Evolutionary conservation across 2,329 filamentous ascomycete species (phyloP), one percentile per base, ranked within the genome.

Genomic region (Calcarisporium arbuscula): DNA sequence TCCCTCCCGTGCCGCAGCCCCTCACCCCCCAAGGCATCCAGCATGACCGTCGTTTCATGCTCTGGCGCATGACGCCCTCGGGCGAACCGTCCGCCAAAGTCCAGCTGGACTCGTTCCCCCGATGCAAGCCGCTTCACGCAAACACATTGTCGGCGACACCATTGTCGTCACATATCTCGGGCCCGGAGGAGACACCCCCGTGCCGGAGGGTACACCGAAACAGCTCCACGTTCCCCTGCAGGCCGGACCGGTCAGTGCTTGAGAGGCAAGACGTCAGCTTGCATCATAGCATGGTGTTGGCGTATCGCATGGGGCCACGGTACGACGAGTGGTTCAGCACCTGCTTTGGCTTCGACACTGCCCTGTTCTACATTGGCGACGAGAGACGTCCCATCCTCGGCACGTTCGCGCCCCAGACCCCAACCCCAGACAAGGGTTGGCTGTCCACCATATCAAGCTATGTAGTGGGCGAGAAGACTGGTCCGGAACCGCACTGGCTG

Each of bases 11-110:
- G 56, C 60, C 1, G 68, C 78, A 4, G n/a, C 57, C 58, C n/a
- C 56, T 85, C 30, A 73, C 71, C 5, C 64, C 67, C n/a, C 70
- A 77, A 42, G 82, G 82, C 11, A 65, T 85, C 45, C 61, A 65
- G 26, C 62, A 82, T 52, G 83, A 88, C 60, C 73, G 83, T 8
- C 67, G 67, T 21, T 87, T 85, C 58, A 84, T 87, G 74, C 69
- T 87, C 5, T 69, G 77, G 41, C 72, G 72, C 45, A 62, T 73
- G 43, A 51, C 62, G 14, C 46, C 59, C 28, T 55, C 60, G 26
- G 62, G 53, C 19, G 48, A 54, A 22, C 50, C 74, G 19, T n/a
- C n/a, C n/a, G 57, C 64, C 41, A 78, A 79, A 48, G 70, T 87
- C 56, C 76, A 82, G 49, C 61, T 85, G 20, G 56, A 68, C 1